Base-by-base conservation (phyloP, 768 basidiomycete genomes). In the Boletus patriciae region DNA sequence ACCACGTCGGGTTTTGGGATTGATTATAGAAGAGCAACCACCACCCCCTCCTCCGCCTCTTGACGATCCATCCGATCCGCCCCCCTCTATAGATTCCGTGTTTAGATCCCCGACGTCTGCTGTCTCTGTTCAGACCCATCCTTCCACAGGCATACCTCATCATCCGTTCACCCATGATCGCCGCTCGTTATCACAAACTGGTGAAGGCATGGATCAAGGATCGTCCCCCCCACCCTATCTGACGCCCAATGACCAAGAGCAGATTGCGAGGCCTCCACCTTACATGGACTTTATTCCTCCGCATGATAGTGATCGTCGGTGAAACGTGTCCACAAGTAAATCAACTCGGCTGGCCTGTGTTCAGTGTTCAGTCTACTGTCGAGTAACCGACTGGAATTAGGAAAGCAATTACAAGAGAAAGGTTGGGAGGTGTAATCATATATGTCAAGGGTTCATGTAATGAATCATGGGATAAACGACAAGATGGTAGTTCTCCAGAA, bases 31-130 rank as follows among this genome's bases (percentile, higher is more conserved):
- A 46, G 52, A 71, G 65, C 61, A 73, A 76, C 84, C 79, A 1
- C 90, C 88, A 0, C 92, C 91, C 0, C 91, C 91, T 6, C 90
- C 90, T 0, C 87, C 87, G 18, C 84, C 86, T 34, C 80, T 92
- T 76, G 92, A 94, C 64, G 92, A 94, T 70, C 92, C 92, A 21
- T 86, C 85, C 3, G 92, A 94, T 68, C 92, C 91, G 21, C 92
- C 92, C 6, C 92, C 92, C 13, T 90, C 88, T 7, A 94, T 94
- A 63, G 89, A 94, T 70, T 91, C 88, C 10, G 87, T 85, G 47
- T 91, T 87, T 65, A 79, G 79, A 63, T 73, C 75, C 8, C 74
- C 55, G 57, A 60, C 50, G 13, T 70, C 50, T 47, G 62, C 59
- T 57, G 65, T 50, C 27, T 19, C 57, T 37, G 59, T 55, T 29